Evolutionary conservation across 2,329 filamentous ascomycete genomes (phyloP).

Genomic region (Orbilia ellipsospora): DNA sequence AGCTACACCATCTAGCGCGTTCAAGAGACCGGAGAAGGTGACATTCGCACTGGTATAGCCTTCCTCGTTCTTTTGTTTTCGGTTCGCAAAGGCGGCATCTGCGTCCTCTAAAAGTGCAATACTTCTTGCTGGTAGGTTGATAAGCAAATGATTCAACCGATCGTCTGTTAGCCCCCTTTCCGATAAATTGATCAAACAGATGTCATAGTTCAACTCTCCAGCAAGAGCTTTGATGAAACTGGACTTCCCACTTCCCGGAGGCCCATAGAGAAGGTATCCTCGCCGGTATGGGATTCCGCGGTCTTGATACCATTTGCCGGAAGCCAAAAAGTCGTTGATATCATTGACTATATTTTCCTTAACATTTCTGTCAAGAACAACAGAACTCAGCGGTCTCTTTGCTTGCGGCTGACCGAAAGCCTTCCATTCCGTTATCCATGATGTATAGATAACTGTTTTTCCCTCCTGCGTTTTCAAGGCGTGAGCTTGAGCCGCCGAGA

Average conservation of each 20-base stretch:
- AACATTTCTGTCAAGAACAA: slow-evolving; percentile 84
- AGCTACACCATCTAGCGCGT: slow-evolving; percentile 88
- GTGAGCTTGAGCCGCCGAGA: slow-evolving; percentile 84
- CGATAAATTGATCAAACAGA: slow-evolving; percentile 90
- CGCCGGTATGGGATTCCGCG: slow-evolving; percentile 93
- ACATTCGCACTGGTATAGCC: slow-evolving; percentile 89
- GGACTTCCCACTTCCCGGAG: slow-evolving; percentile 91
- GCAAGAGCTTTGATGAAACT: slow-evolving; percentile 96
- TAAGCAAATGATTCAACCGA: slow-evolving; percentile 83
- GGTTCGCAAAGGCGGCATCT: slow-evolving; percentile 88
- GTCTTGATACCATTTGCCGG: slow-evolving; percentile 88
- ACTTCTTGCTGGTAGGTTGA: slow-evolving; percentile 83
- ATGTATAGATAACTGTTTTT: slow-evolving; percentile 91
- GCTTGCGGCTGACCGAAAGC: slow-evolving; percentile 83
- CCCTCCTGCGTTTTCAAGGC: slow-evolving; percentile 85
- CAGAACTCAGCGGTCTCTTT: slow-evolving; percentile 87
- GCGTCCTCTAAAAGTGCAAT: slow-evolving; percentile 88
- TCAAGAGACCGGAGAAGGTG: slow-evolving; percentile 90
- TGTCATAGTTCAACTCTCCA: slow-evolving; percentile 89
- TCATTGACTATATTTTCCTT: slow-evolving; percentile 83
- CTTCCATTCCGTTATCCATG: slow-evolving; percentile 84
- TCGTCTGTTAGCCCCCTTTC: slow-evolving; percentile 91
- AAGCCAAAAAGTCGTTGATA: slow-evolving; percentile 81
- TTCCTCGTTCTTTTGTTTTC: slow-evolving; percentile 79
- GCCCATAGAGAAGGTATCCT: slow-evolving; percentile 88